Evolutionary conservation across 2,329 filamentous ascomycete species (phyloP).

Genomic region (Scorias spongiosa): DNA sequence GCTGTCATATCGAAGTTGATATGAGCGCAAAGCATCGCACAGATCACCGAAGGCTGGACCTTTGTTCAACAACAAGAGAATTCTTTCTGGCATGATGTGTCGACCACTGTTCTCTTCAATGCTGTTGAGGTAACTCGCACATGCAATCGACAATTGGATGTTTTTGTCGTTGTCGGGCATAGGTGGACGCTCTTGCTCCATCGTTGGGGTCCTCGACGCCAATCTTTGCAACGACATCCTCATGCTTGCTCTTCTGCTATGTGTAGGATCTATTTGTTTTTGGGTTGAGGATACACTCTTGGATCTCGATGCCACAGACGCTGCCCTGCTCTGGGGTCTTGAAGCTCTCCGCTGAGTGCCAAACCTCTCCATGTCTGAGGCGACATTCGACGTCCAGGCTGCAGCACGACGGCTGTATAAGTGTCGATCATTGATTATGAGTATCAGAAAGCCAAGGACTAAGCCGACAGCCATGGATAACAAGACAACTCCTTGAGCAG

Average conservation of each 20-base stretch:
- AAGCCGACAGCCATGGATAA: slow-evolving; percentile 19
- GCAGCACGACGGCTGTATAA: slow-evolving; percentile 8
- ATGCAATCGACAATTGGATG: slow-evolving; percentile 9
- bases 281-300: too few species aligned
- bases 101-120: slow-evolving; percentile 7
- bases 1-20: slow-evolving; percentile 8
- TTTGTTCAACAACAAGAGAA: slow-evolving; percentile 8
- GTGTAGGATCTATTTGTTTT: too few species aligned
- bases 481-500: slow-evolving; percentile 21
- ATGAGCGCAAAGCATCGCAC: slow-evolving; percentile 7
- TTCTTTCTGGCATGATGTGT: slow-evolving; percentile 8
- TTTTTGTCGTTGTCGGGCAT: slow-evolving; percentile 5
- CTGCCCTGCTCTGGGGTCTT: too few species aligned
- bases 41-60: slow-evolving; percentile 10
- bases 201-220: neutral
- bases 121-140: slow-evolving; percentile 9
- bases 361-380: neutral
- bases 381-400: slow-evolving; percentile 3
- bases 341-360: too few species aligned
- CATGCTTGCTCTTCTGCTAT: too few species aligned
- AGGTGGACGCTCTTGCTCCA: neutral
- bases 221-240: neutral
- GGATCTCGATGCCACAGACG: too few species aligned
- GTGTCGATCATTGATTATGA: slow-evolving; percentile 18
- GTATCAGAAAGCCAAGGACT: slow-evolving; percentile 12